A percentile compares a stretch with the other conserved stretches of the same genome.
These are phyloP conservation scores for Luffa acutangula DNA, from an alignment of 306 rosid genomes.

Conservation along the genomic window DNA sequence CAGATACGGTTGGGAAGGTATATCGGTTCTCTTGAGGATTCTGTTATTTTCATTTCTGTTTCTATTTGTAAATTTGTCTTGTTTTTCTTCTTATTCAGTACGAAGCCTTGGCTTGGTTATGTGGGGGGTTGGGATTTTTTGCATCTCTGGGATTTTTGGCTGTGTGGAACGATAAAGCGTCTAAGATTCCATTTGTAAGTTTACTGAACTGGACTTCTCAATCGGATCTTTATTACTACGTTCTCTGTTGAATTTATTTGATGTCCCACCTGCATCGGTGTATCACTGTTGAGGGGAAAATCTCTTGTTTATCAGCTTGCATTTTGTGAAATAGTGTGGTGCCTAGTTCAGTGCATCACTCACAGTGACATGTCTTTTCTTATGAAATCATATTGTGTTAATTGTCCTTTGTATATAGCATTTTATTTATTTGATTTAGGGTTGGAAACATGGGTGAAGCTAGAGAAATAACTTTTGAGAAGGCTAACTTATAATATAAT, in stretches of 20 bases:
- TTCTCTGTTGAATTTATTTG: neutral
- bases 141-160: conserved; percentile 65
- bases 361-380: neutral
- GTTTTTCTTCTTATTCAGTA: conserved; percentile 28
- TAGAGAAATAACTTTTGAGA: neutral
- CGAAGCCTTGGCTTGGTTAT: conserved; percentile 94
- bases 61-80: neutral
- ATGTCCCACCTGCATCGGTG: neutral
- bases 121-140: conserved; percentile 80
- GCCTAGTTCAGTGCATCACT: neutral
- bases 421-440: neutral
- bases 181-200: conserved; percentile 74
- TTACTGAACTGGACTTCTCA: neutral
- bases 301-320: neutral
- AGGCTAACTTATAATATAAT: neutral
- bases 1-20: conserved; percentile 90
- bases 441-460: neutral
- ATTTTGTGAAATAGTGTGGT: neutral
- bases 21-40: neutral
- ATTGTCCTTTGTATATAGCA: neutral
- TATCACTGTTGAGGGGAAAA: neutral
- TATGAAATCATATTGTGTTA: neutral
- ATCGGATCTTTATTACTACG: neutral
- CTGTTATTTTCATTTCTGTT: neutral
- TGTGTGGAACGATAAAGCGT: conserved; percentile 87